Base-by-base conservation (phyloP, 192 early-diverging fungal genomes). In the Entophlyctis luteolus region DNA sequence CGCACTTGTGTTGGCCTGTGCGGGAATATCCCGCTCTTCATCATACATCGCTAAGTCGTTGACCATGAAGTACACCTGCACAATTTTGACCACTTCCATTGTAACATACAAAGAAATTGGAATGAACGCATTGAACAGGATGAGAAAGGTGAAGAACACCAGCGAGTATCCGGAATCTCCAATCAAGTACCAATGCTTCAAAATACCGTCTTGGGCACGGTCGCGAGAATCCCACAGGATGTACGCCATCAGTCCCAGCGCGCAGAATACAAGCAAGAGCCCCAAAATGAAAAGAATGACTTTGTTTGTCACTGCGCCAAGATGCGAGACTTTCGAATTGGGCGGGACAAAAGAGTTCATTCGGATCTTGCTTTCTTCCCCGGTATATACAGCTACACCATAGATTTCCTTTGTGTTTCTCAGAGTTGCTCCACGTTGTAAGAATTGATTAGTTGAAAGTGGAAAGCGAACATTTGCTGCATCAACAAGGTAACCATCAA, bases 71-170 rank as follows among this genome's bases (percentile, higher is more conserved):
- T 77, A 88, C 33, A 81, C 80, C 62, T 90, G 88, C 2, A 81
- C 62, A 32, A 93, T 71, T 69, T 91, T 92, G 71, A 90, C 83
- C 16, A 92, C 76, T 73, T 93, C 93, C 77, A 94, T 84, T 37
- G 89, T 91, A 50, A 94, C 91, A 48, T 91, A 93, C 50, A 94
- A 83, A 36, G 91, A 93, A 34, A 93, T 90, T 0, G 91, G 91
- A 54, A 94, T 91, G 77, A 93, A 79, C 27, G 89, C 88, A 62
- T 91, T 92, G 79, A 86, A 91, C 55, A 93, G 81, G 34, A 92
- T 86, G 52, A 93, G 79, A 76, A 83, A 91, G 6, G 84, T 84
- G 67, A 92, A 89, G 27, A 84, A 75, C 2, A 75, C 57, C 53
- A 81, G 20, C 1, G 37, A 29, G 42, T 68, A 55, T 3, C 23